Evolutionary conservation across 805 yeast genomes (phyloP), one percentile per base, ranked within the genome.

Genomic region (Lachancea kluyveri): DNA sequence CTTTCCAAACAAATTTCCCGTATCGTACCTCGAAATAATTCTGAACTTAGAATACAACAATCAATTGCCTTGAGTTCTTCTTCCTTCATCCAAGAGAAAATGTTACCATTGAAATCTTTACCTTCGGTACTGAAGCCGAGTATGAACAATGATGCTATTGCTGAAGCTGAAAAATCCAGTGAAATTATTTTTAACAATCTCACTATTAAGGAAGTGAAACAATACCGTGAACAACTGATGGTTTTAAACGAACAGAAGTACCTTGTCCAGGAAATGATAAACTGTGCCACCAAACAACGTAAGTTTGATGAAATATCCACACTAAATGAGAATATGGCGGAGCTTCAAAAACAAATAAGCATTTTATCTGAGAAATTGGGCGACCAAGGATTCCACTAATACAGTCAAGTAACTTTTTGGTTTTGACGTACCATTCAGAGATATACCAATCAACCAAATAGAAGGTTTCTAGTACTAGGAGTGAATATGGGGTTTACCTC

Each of bases 161-260:
- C 33, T 1, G 43, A 48, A 11, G 27, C 40, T 5, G 31, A 43
- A 31, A 35, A 28, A 10, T 15, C 41, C 14, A 35, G 52, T 29
- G 28, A 52, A 30, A 12, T 50, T 20, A 17, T 39, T 16, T 38
- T 45, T 16, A 52, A 50, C 12, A 27, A 66, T 64, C 28, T 72
- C 56, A 48, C 57, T 2, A 67, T 77, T 4, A 67, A 71, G 30
- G 70, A 77, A 40, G 70, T 81, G 7, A 65, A 87, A 25, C 67
- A 67, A 30, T 58, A 67, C 17, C 59, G 92, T 27, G 90, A 86
- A 43, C 79, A 80, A 42, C 59, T 88, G 36, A 82, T 88, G 80
- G 96, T 90, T 8, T 59, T 86, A 49, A 79, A 79, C 39, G 97
- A 88, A 51, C 97, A 88, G 48, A 67, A 68, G 44, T 88, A 72